Conservation (phyloP, 768 basidiomycete genomes). For the Candolleomyces efflorescens region DNA sequence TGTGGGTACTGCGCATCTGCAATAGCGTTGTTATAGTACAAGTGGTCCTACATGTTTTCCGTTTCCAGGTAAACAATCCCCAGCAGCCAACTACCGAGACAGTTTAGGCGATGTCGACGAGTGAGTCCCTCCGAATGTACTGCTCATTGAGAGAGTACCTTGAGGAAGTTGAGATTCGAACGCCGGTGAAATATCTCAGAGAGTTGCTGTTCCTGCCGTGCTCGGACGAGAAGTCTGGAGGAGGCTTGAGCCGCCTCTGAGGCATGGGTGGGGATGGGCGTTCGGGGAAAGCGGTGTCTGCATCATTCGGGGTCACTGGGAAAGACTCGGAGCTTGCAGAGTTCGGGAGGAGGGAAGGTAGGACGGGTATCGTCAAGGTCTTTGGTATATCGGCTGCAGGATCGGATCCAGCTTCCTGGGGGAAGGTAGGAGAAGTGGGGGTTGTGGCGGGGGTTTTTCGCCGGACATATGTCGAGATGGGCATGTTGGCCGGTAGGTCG, state of each 20-base stretch:
- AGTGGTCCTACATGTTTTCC: background rate
- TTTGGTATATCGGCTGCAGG: constrained; percentile 33
- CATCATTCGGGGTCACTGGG: constrained; percentile 33
- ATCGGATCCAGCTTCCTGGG: constrained; percentile 37
- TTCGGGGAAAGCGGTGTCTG: constrained; percentile 19
- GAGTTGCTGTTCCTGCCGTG: background rate
- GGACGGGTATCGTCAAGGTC: constrained; percentile 61
- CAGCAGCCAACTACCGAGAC: background rate
- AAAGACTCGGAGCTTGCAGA: constrained; percentile 41
- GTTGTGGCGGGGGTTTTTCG: constrained; percentile 75
- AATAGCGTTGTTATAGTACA: background rate
- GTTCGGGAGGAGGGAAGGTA: constrained; percentile 50
- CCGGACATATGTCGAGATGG: constrained; percentile 77
- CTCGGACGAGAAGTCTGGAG: background rate
- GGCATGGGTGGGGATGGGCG: constrained; percentile 9
- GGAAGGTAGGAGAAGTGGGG: constrained; percentile 64
- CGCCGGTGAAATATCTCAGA: constrained; percentile 5
- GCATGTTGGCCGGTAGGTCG: constrained; percentile 61
- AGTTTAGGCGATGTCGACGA: background rate
- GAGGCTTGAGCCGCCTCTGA: background rate
- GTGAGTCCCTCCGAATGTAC: background rate
- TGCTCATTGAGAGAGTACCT: constrained; percentile 9
- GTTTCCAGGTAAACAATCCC: background rate
- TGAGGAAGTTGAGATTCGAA: constrained; percentile 9
- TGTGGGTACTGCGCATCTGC: background rate